These are phyloP conservation scores for Dioscorea cayenensis DNA, from an alignment of 116 monocot species.

Conservation along the genomic window DNA sequence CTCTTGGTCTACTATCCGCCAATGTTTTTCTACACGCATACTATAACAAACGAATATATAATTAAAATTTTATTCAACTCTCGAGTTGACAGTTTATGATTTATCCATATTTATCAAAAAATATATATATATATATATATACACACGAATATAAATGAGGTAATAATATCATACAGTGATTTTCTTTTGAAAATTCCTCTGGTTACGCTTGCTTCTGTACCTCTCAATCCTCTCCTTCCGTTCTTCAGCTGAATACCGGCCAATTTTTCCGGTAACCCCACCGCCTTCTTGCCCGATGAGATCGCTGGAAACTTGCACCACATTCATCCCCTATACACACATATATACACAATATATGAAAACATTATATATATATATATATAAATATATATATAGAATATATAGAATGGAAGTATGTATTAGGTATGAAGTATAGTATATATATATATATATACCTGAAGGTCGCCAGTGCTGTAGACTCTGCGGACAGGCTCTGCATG, in stretches of 20 bases:
- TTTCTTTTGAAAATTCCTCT: slow-evolving; percentile 90
- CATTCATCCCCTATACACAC: slow-evolving; percentile 21
- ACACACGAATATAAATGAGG: too few relatives aligned
- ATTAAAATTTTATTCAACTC: too few relatives aligned
- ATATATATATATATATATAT: background rate
- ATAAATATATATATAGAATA: background rate
- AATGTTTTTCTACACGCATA: slow-evolving; percentile 91
- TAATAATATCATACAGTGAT: slow-evolving; percentile 46
- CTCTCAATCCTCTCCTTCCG: slow-evolving; percentile 74
- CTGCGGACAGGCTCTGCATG: slow-evolving; percentile 30
- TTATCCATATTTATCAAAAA: background rate
- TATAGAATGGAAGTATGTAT: too few relatives aligned
- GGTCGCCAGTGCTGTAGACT: slow-evolving; percentile 62
- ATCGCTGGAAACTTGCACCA: slow-evolving; percentile 19
- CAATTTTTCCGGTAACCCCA: slow-evolving; percentile 13
- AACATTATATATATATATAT: too few relatives aligned
- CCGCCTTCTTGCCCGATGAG: slow-evolving; percentile 15
- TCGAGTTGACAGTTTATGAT: background rate
- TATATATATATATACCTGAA: slow-evolving; percentile 22
- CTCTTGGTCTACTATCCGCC: slow-evolving; percentile 77
- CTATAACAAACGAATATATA: slow-evolving; percentile 11
- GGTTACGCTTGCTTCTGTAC: slow-evolving; percentile 70
- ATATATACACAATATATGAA: background rate
- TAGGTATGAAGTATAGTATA: background rate
- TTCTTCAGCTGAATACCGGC: slow-evolving; percentile 70